Conservation (phyloP, 257 asterid genomes). For the Solanum corneliomulleri region DNA sequence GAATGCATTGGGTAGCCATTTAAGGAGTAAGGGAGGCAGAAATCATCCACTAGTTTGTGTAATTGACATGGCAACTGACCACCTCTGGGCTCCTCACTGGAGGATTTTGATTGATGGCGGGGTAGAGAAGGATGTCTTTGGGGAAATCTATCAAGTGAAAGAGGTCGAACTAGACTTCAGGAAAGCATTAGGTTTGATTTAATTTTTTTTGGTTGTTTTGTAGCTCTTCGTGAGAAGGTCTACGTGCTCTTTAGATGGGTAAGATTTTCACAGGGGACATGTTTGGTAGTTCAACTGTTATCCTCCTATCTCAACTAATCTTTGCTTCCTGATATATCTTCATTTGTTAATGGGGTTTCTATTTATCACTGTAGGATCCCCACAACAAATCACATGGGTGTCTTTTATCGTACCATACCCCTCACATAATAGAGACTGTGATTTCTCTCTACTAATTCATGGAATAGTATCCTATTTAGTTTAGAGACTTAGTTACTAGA, state of each 20-base stretch:
- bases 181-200: not conserved
- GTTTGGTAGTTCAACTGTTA: not conserved
- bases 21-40: not conserved
- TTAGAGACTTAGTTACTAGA: not conserved
- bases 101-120: not conserved
- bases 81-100: not conserved
- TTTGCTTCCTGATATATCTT: not conserved
- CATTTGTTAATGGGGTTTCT: not conserved
- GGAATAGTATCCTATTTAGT: not conserved
- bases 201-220: not conserved
- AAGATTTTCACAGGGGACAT: not conserved
- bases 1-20: not conserved
- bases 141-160: not conserved
- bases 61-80: not conserved
- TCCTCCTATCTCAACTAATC: not conserved
- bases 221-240: not conserved
- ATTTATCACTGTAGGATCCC: not conserved
- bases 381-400: not conserved
- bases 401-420: not conserved
- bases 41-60: not conserved
- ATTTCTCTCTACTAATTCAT: not conserved
- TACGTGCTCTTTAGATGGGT: not conserved
- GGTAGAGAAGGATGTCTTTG: not conserved
- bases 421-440: not conserved
- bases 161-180: not conserved